These are phyloP conservation scores for Jasminum sambac DNA, from an alignment of 257 asterid species.

Conservation along the genomic window DNA sequence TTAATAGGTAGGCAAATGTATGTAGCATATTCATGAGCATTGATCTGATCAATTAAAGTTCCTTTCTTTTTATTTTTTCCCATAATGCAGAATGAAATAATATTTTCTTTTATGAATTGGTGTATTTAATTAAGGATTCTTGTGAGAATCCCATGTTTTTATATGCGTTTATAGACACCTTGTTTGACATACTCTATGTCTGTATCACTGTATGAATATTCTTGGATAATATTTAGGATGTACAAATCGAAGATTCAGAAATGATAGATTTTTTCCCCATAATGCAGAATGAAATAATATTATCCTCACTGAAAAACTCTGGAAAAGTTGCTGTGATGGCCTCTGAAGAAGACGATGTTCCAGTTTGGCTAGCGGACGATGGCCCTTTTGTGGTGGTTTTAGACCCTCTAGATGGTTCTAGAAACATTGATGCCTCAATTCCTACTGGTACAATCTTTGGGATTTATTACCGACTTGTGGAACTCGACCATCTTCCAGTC, in stretches of 20 bases:
- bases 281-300: constrained; percentile 79
- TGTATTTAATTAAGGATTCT: not conserved
- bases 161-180: too few species aligned
- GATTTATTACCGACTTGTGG: constrained; percentile 66
- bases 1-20: too few species aligned
- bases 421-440: constrained; percentile 92
- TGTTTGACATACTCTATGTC: too few species aligned
- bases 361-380: constrained; percentile 79
- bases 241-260: too few species aligned
- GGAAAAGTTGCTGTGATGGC: constrained; percentile 97
- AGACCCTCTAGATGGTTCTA: constrained; percentile 90
- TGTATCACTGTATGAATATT: not conserved
- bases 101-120: too few species aligned
- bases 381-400: constrained; percentile 86
- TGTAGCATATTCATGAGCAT: too few species aligned
- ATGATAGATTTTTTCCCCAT: too few species aligned
- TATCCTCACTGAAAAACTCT: constrained; percentile 67
- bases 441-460: constrained; percentile 98
- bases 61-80: too few species aligned
- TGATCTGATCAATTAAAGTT: too few species aligned
- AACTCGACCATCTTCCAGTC: constrained; percentile 69
- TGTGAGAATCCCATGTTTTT: too few species aligned
- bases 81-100: too few species aligned
- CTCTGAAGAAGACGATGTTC: constrained; percentile 91
- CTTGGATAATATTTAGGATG: not conserved